Evolutionary conservation across 2,329 filamentous ascomycete genomes (phyloP).

Genomic region (Fusarium caatingaense): DNA sequence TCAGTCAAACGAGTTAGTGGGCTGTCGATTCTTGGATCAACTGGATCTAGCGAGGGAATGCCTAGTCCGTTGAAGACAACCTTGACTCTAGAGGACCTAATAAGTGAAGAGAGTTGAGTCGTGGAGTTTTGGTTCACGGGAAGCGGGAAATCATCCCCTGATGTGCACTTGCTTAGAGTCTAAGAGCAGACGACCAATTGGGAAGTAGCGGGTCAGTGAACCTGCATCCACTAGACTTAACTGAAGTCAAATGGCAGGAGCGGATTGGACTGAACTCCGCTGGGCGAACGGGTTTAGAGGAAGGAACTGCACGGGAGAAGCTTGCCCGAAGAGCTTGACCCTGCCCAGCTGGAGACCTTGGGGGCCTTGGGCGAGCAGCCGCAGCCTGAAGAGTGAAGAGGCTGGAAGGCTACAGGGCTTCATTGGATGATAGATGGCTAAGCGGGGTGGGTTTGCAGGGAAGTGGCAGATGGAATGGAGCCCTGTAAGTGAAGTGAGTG

Average conservation of each 20-base stretch:
- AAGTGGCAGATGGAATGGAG: constrained; percentile 7
- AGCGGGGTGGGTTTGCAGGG: constrained; percentile 16
- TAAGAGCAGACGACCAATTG: neutral
- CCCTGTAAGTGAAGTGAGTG: neutral
- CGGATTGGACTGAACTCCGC: neutral
- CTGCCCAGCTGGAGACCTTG: neutral
- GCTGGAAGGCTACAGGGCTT: neutral
- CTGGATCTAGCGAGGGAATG: neutral
- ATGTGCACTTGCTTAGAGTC: constrained; percentile 7
- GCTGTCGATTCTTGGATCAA: neutral
- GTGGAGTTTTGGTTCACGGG: constrained; percentile 31
- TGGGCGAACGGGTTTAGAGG: neutral
- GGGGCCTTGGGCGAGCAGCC: neutral
- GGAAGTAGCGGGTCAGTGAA: neutral
- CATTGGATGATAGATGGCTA: constrained; percentile 2
- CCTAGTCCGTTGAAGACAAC: neutral
- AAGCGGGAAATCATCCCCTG: constrained; percentile 26
- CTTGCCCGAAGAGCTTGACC: constrained; percentile 7
- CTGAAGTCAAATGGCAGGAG: neutral
- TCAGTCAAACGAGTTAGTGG: neutral
- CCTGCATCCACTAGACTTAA: neutral
- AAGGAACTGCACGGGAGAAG: constrained; percentile 5
- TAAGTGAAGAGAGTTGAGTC: constrained; percentile 1
- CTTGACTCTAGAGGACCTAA: neutral
- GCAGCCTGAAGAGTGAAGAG: neutral